phyloP scores from a whole-genome alignment of 495 filamentous ascomycete species.

The Neurospora sp. region DNA sequence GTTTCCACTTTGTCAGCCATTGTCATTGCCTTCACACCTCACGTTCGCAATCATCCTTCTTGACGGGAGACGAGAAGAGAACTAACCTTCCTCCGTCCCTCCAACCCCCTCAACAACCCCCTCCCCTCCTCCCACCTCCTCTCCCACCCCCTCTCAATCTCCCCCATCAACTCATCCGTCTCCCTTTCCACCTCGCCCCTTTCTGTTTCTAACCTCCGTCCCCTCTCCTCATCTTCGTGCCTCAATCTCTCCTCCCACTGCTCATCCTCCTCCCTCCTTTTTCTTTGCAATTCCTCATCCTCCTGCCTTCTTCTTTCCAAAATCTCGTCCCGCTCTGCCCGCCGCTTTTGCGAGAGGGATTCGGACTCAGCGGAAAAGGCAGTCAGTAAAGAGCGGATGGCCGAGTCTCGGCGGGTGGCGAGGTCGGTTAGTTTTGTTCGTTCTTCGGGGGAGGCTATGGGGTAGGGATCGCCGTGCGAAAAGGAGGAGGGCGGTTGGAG shows the following conservation, averaged over 20 bases:
- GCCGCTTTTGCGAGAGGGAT: constrained; percentile 9
- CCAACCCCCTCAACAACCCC: constrained; percentile 17
- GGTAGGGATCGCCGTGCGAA: background rate
- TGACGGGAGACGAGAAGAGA: no score
- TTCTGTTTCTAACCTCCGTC: constrained; percentile 10
- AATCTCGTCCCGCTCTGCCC: constrained; percentile 16
- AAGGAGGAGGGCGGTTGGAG: constrained; percentile 1
- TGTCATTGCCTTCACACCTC: no score
- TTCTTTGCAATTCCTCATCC: constrained; percentile 23
- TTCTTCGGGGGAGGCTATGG: constrained; percentile 10
- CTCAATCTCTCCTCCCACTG: constrained; percentile 8
- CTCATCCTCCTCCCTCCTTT: constrained; percentile 22
- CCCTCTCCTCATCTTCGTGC: constrained; percentile 16
- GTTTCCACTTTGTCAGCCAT: no score
- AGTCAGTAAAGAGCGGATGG: constrained; percentile 13
- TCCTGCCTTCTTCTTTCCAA: constrained; percentile 18
- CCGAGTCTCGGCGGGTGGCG: constrained; percentile 16
- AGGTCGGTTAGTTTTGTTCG: constrained; percentile 22
- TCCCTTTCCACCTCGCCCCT: constrained; percentile 20
- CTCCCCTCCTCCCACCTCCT: constrained; percentile 12
- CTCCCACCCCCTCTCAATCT: constrained; percentile 21
- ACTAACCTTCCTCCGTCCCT: constrained; percentile 23
- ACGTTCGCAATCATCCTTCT: no score
- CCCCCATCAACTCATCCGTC: constrained; percentile 15
- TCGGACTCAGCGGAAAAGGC: constrained; percentile 18